Conservation (phyloP, 2,329 filamentous ascomycete genomes). For the Hymenoscyphus fraxineus region DNA sequence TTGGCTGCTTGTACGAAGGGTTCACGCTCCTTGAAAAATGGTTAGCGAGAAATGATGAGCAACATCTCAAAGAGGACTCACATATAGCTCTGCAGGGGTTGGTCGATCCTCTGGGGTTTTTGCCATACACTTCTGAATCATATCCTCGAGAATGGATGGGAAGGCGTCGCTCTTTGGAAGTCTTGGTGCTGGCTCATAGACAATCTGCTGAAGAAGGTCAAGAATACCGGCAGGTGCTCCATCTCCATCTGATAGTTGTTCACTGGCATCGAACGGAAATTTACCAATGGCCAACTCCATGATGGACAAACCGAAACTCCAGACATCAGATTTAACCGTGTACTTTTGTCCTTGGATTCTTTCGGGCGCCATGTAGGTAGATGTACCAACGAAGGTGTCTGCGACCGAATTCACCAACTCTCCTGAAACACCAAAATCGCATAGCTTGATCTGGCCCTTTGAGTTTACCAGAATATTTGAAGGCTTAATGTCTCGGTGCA, state of each 20-base stretch:
- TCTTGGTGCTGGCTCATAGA: constrained; percentile 89
- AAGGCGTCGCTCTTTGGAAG: constrained; percentile 97
- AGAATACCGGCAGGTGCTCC: constrained; percentile 90
- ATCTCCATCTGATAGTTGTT: constrained; percentile 67
- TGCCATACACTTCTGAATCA: constrained; percentile 91
- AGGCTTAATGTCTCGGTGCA: constrained; percentile 98
- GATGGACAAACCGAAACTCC: constrained; percentile 91
- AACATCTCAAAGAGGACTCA: constrained; percentile 46
- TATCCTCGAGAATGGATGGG: constrained; percentile 89
- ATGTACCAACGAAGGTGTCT: constrained; percentile 96
- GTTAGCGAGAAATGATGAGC: constrained; percentile 13
- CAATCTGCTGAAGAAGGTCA: constrained; percentile 93
- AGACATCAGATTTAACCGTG: constrained; percentile 97
- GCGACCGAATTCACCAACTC: constrained; percentile 97
- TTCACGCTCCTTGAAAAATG: constrained; percentile 69
- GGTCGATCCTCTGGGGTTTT: constrained; percentile 87
- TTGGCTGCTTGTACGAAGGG: constrained; percentile 95
- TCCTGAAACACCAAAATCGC: constrained; percentile 97
- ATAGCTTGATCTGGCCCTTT: constrained; percentile 89
- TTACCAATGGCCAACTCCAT: constrained; percentile 98
- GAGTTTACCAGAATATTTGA: constrained; percentile 98
- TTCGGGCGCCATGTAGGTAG: constrained; percentile 98
- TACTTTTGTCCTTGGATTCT: constrained; percentile 96
- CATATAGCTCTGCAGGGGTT: constrained; percentile 89
- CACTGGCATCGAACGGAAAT: constrained; percentile 83